Base-by-base conservation (phyloP, 169 alveolate species). In the Eimeria sp. region DNA sequence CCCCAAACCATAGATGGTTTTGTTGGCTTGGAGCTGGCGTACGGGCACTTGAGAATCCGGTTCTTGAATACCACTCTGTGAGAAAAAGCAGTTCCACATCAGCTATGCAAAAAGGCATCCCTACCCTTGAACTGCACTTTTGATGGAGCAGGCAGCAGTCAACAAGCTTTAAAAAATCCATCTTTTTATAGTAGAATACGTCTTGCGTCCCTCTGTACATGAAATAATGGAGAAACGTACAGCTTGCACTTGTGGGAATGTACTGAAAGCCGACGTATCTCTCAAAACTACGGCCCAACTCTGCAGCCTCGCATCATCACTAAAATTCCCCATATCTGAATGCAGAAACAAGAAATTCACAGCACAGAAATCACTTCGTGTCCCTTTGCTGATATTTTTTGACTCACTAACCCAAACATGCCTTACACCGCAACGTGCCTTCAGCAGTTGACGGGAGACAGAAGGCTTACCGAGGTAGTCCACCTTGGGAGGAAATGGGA, bases 51-150 rank as follows among this genome's bases (percentile, higher is more conserved):
- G 9, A 34, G 91, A 83, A 34, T 54, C 91, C 13, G 51, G 58
- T 6, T 83, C 57, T 57, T 83, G 91, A 20, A 83, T 83, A 20
- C 91, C 91, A 58, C 91, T 83, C 91, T 83, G 91, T 18, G 30
- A 22, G 20, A 47, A 70, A 22, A n/a, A 11, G n/a, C 47, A 70
- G 80, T 70, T 70, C 22, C 80, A 70, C 51, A 7, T 9, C 47
- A 30, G 10, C n/a, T 30, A 34, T 49, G 80, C 27, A 27, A 34
- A 14, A 16, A 16, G 3, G 13, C 51, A 27, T 13, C 80, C 80
- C 80, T 13, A 0, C 27, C 20, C 22, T 9, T 11, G 1, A 61
- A 20, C 70, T 16, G n/a, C 70, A 18, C 70, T 61, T 54, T 14
- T 54, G 16, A 54, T 54, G 16, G 10, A 14, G 61, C 61, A 54